A percentile compares a stretch with the other conserved stretches of the same genome.
Conservation (phyloP, 2,329 filamentous ascomycete species). For the Fusarium sp. region DNA sequence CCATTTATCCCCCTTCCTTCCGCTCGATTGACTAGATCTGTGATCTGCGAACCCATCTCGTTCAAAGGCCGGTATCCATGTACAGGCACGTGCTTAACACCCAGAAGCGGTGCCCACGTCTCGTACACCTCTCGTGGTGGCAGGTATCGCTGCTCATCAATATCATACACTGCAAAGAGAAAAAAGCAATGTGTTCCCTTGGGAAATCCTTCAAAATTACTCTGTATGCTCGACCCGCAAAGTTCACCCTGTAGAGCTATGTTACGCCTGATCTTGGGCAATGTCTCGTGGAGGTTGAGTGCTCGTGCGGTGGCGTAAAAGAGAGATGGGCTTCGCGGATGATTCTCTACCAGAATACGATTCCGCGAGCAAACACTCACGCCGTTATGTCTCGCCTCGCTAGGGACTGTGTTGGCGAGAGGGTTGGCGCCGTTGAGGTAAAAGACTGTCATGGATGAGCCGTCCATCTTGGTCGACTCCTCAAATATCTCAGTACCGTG, state of each 20-base stretch:
- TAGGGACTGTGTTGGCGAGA: conserved; percentile 27
- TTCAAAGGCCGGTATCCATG: conserved; percentile 28
- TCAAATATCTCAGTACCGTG: conserved; percentile 44
- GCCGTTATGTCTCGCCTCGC: background rate
- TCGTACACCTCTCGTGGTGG: conserved; percentile 41
- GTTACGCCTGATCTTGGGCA: conserved; percentile 21
- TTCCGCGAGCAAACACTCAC: conserved; percentile 39
- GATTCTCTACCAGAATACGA: conserved; percentile 25
- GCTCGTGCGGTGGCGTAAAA: conserved; percentile 27
- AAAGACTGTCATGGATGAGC: conserved; percentile 50
- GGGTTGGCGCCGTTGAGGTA: conserved; percentile 42
- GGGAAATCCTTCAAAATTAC: conserved; percentile 37
- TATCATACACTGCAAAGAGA: conserved; percentile 47
- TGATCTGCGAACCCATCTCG: conserved; percentile 16
- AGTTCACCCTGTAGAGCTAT: conserved; percentile 40
- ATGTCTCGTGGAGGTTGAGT: conserved; percentile 11
- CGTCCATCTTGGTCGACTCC: conserved; percentile 52
- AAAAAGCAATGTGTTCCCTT: conserved; percentile 43
- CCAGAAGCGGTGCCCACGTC: conserved; percentile 37
- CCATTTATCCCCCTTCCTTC: conserved; percentile 37
- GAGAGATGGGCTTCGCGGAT: conserved; percentile 10
- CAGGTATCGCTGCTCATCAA: conserved; percentile 42
- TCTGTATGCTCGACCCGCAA: conserved; percentile 37
- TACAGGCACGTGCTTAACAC: conserved; percentile 47
- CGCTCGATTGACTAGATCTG: conserved; percentile 30